Base-by-base conservation (phyloP, 495 filamentous ascomycete species). In the Bacidia rubella region DNA sequence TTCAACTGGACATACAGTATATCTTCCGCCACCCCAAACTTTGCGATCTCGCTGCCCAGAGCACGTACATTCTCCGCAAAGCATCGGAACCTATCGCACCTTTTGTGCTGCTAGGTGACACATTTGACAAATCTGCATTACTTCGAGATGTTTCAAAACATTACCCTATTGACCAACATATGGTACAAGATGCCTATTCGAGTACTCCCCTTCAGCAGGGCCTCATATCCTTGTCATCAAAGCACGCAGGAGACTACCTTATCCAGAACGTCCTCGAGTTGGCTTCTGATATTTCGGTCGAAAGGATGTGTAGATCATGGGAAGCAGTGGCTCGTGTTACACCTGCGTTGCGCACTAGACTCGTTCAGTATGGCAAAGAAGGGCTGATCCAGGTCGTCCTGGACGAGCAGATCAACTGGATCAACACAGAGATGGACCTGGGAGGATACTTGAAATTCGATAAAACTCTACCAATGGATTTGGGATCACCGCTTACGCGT, bases 161-260 rank as follows among this genome's bases (percentile, higher is more conserved):
- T 9, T 45, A 19, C 20, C n/a, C 12, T 15, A 2, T 4, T 12
- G 17, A 47, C 3, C 15, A 15, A 15, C 27, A 58, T 2, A 9
- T 9, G 17, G 67, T 84, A 17, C 70, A 77, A 43, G 80, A 82
- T 56, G 63, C 80, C 0, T 81, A 77, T 53, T 76, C 78, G 9
- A 78, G 76, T 60, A 81, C 76, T 0, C 71, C 79, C 2, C 54
- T 82, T 9, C 80, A 83, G 59, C 76, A 76, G 56, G 78, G 73
- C 0, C 60, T 82, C 11, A 69, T 81, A 62, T 70, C 71, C 0
- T 57, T 77, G 5, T 73, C 76, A 0, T 54, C 54, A 26, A 64
- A 65, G 32, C 47, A 57, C 0, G 38, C 57, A 4, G 63, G 63
- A 12, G 45, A 60, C 0, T 74, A 74, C 32, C 57, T 69, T 0